Conservation (phyloP, 2,329 filamentous ascomycete genomes). For the Ambrosiella beaveri region DNA sequence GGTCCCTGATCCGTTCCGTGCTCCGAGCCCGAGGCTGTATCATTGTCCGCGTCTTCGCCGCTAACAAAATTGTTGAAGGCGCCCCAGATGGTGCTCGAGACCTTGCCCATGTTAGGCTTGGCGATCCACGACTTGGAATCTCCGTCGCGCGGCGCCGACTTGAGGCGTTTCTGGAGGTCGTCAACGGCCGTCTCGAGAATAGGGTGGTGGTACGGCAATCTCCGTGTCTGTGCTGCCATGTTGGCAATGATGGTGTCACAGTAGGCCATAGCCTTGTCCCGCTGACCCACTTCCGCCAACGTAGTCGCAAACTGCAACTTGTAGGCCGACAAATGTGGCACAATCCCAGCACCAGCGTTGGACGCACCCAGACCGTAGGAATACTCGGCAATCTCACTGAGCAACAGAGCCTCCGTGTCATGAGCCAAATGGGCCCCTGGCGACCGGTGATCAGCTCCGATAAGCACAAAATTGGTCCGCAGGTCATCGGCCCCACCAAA, state of each 20-base stretch:
- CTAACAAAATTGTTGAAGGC: conserved; percentile 94
- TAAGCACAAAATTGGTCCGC: conserved; percentile 58
- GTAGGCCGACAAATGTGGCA: conserved; percentile 61
- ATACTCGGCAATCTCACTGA: conserved; percentile 95
- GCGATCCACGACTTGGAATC: conserved; percentile 76
- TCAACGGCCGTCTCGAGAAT: conserved; percentile 60
- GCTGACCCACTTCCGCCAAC: conserved; percentile 68
- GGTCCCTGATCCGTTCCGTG: conserved; percentile 50
- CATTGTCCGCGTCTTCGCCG: conserved; percentile 73
- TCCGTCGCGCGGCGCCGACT: conserved; percentile 61
- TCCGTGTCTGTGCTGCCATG: conserved; percentile 63
- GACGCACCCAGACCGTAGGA: conserved; percentile 53
- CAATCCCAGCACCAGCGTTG: conserved; percentile 21
- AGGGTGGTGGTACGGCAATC: conserved; percentile 73
- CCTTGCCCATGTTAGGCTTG: conserved; percentile 89
- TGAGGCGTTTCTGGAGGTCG: conserved; percentile 67
- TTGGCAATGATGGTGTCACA: conserved; percentile 67
- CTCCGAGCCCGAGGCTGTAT: conserved; percentile 37
- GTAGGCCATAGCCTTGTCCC: conserved; percentile 73
- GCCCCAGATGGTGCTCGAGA: conserved; percentile 76
- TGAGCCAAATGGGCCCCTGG: conserved; percentile 55
- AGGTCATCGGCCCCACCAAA: conserved; percentile 76
- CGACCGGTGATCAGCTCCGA: conserved; percentile 67
- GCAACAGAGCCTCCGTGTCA: conserved; percentile 70
- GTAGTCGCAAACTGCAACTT: conserved; percentile 77